These are phyloP conservation scores for Pseudopithomyces maydicus DNA, from an alignment of 2,329 filamentous ascomycete species.

Conservation along the genomic window DNA sequence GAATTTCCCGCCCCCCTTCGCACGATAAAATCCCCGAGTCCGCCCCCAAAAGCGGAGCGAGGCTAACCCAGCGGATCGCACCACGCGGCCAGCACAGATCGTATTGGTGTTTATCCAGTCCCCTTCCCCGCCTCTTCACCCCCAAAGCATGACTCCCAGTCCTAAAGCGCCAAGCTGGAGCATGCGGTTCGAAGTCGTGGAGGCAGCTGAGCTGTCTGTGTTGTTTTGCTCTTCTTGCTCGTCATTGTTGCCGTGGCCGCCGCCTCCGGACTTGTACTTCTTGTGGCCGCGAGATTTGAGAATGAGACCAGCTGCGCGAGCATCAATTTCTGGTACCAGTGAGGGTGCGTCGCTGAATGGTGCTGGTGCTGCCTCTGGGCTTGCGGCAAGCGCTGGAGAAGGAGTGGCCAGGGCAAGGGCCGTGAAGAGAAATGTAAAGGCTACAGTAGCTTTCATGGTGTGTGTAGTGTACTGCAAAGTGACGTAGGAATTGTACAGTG, in stretches of 20 bases:
- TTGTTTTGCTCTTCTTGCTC: constrained; percentile 3
- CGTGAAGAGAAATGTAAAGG: constrained; percentile 28
- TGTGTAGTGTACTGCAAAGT: neutral
- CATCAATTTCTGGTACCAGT: constrained; percentile 16
- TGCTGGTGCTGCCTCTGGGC: constrained; percentile 14
- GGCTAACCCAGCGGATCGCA: neutral
- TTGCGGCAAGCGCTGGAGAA: constrained; percentile 27
- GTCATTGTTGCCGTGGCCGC: constrained; percentile 9
- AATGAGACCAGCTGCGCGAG: constrained; percentile 15
- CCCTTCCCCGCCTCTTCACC: constrained; percentile 1
- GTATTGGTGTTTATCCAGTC: neutral
- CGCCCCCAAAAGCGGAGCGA: neutral
- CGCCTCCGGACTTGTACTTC: constrained; percentile 13
- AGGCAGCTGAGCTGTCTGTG: constrained; percentile 20
- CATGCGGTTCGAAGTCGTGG: constrained; percentile 23
- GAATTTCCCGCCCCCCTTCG: too few species aligned
- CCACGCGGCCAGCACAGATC: neutral
- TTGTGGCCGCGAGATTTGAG: constrained; percentile 28
- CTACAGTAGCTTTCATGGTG: constrained; percentile 34
- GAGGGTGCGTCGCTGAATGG: constrained; percentile 5
- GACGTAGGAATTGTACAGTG: neutral
- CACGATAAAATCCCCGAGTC: too few species aligned
- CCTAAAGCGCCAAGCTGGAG: constrained; percentile 33
- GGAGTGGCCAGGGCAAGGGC: constrained; percentile 33
- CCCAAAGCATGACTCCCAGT: constrained; percentile 32